Evolutionary conservation across 139 green algal genomes (phyloP).

Genomic region (Micractinium conductrix): DNA sequence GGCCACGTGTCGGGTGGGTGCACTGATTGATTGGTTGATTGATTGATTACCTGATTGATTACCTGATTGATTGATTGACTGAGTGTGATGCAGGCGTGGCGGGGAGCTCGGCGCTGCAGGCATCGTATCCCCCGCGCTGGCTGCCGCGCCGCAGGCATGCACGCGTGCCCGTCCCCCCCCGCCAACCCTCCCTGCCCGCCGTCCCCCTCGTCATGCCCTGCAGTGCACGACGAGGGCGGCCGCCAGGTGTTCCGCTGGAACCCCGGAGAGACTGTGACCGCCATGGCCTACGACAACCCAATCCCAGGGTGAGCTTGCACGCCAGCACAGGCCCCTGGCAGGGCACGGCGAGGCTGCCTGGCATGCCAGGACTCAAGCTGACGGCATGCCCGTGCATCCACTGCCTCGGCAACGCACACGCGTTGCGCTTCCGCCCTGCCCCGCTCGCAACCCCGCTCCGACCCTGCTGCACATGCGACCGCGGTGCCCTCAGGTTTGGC

Average conservation of each 20-base stretch:
- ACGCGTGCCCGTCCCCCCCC: background rate
- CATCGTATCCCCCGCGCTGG: background rate
- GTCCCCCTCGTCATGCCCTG: background rate
- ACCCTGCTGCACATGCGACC: too few relatives aligned
- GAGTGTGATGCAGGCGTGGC: too few relatives aligned
- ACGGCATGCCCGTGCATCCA: too few relatives aligned
- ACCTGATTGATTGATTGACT: background rate
- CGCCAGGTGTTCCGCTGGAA: slow-evolving; percentile 94
- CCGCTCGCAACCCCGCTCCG: too few relatives aligned
- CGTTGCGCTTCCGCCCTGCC: too few relatives aligned
- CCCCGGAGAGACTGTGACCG: slow-evolving; percentile 91
- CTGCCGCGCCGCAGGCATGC: background rate
- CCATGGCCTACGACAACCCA: slow-evolving; percentile 98
- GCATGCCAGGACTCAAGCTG: too few relatives aligned
- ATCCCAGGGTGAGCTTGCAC: too few relatives aligned
- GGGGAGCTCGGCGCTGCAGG: background rate
- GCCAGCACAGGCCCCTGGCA: too few relatives aligned
- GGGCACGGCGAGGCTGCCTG: too few relatives aligned
- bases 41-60: background rate
- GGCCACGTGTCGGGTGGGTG: slow-evolving; percentile 77
- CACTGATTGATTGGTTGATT: background rate
- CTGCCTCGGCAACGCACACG: too few relatives aligned
- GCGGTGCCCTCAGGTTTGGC: too few relatives aligned
- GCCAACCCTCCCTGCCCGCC: background rate
- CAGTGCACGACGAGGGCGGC: slow-evolving; percentile 74